Evolutionary conservation across 2,329 filamentous ascomycete species (phyloP), one percentile per base, ranked within the genome.

Genomic region (Calonectria hongkongensis): DNA sequence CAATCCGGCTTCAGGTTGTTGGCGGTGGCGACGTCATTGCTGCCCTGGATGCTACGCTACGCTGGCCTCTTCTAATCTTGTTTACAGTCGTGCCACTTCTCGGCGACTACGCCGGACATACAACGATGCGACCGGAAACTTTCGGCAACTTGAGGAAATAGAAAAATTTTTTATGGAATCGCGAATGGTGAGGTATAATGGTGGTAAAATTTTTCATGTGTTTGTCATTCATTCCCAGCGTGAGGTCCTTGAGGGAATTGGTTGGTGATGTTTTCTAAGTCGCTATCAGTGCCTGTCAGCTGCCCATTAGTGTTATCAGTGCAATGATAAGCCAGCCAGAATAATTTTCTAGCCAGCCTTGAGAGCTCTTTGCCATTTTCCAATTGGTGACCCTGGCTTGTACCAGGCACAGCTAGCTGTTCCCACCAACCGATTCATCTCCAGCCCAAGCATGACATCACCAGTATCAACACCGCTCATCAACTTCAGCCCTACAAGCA

Each of bases 21-120:
- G 67, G 51, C 30, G 33, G 54, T 54, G 41, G 65, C 73, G 74
- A 81, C 79, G 79, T 81, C 79, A 80, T 81, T 41, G 68, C 43
- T 60, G 66, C 51, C 70, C n/a, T 66, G 71, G 64, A 66, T 74
- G 58, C 41, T 33, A 63, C 58, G 41, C 58, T 47, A 43, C 33
- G 33, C 54, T 18, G 54, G 54, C 54, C 39, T 60, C 12, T 60
- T 60, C 54, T 39, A 60, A 60, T 41, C 54, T 60, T 60, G 54
- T 41, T 60, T 25, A 18, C 21, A 28, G 33, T 60, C 54, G 33
- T 60, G 36, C 54, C 54, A 60, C 54, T 41, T 25, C 21, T 8
- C n/a, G 33, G 36, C 33, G 54, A 36, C 54, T 12, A 60, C 21
- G 21, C 54, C 54, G 54, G 21, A 18, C 54, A 3, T 39, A 15